These are phyloP conservation scores for Solanum lycopersicoides DNA, from an alignment of 257 asterid genomes.

Conservation along the genomic window DNA sequence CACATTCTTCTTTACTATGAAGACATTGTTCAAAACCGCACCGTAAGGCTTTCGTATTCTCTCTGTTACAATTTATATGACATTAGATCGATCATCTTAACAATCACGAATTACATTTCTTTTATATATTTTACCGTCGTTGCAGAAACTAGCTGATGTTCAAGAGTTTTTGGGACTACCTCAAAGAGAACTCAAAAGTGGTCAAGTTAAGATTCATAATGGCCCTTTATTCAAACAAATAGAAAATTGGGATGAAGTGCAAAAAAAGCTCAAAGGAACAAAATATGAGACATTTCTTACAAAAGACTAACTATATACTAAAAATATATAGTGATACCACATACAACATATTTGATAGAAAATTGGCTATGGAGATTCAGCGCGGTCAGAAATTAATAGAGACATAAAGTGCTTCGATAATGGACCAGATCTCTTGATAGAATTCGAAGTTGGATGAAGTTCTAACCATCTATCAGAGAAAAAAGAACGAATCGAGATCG, in stretches of 20 bases:
- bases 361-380: not conserved
- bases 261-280: constrained; percentile 44
- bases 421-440: not conserved
- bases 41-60: constrained; percentile 22
- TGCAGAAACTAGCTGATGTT: constrained; percentile 62
- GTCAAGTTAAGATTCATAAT: constrained; percentile 68
- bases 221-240: constrained; percentile 46
- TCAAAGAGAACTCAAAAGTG: constrained; percentile 42
- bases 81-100: not conserved
- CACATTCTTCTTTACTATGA: constrained; percentile 71
- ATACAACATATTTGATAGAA: not conserved
- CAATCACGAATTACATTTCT: not conserved
- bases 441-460: not conserved
- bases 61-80: not conserved
- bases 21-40: constrained; percentile 45
- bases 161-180: constrained; percentile 73
- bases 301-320: constrained; percentile 11
- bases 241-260: constrained; percentile 46
- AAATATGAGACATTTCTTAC: constrained; percentile 29
- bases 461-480: not conserved
- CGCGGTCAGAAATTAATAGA: not conserved
- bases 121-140: not conserved
- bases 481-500: not conserved
- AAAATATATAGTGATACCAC: not conserved
- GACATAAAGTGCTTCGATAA: not conserved